phyloP scores from a whole-genome alignment of 140 eudicot genomes.

The Bidens hawaiensis region DNA sequence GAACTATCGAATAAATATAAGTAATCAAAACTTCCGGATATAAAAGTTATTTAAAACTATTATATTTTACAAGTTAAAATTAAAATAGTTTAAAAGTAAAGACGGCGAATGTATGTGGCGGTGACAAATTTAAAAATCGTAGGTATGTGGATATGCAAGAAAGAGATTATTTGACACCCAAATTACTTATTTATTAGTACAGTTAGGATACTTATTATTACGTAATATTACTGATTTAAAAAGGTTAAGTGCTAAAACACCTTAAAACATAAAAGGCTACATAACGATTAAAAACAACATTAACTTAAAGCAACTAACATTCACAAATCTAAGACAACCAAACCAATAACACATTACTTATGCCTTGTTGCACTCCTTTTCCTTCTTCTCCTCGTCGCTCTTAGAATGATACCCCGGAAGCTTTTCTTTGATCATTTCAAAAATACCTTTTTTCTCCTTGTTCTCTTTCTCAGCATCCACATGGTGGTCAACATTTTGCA shows the following conservation, averaged over 20 bases:
- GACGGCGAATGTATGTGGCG: too few relatives aligned
- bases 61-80: too few relatives aligned
- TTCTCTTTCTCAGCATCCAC: conserved; percentile 26
- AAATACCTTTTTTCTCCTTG: conserved; percentile 49
- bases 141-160: too few relatives aligned
- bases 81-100: too few relatives aligned
- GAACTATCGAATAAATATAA: too few relatives aligned
- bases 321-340: conserved; percentile 10
- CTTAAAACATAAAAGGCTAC: background rate
- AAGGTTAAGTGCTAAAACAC: background rate
- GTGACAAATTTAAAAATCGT: too few relatives aligned
- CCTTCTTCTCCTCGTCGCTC: conserved; percentile 38
- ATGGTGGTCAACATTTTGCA: conserved; percentile 1
- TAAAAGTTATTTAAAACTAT: too few relatives aligned
- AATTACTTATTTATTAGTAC: too few relatives aligned
- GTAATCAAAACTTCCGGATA: too few relatives aligned
- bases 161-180: too few relatives aligned
- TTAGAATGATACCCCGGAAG: conserved; percentile 49
- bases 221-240: too few relatives aligned
- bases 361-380: conserved; percentile 22
- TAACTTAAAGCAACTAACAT: conserved; percentile 8
- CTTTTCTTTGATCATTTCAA: conserved; percentile 63
- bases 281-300: conserved; percentile 9
- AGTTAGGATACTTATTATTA: background rate
- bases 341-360: conserved; percentile 7